Base-by-base conservation (phyloP, 768 basidiomycete species). In the Suillus cothurnatus region DNA sequence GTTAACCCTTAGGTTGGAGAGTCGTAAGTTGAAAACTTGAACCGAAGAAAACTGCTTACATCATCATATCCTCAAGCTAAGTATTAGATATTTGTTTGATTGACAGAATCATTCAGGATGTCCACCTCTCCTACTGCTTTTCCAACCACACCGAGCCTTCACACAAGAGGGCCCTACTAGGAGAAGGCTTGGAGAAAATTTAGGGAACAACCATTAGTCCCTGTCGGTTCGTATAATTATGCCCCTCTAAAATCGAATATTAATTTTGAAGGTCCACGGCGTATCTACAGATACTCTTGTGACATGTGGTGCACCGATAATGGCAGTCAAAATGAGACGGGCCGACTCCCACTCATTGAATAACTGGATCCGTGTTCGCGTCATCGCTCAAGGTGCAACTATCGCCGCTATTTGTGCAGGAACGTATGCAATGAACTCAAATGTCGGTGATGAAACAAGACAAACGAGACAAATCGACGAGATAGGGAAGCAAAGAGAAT, bases 351-450 rank as follows among this genome's bases (percentile, higher is more conserved):
- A 78, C 66, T 82, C 84, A 52, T 83, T 92, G 78, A 91, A 92
- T 71, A 81, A 87, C 71, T 92, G 91, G 88, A 84, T 94, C 43
- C 89, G 93, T 47, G 83, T 86, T 59, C 90, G 93, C 62, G 88
- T 94, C 8, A 83, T 84, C 17, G 84, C 90, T 4, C 93, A 94
- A 73, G 89, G 89, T 1, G 73, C 88, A 45, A 93, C 93, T 0
- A 74, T 93, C 67, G 84, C 84, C 36, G 88, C 89, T 9, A 79
- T 91, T 65, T 85, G 88, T 55, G 83, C 77, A 3, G 81, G 84
- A 62, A 76, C 68, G 61, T 77, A 73, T 70, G 50, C 41, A 28
- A 61, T 45, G 26, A 21, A 34, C 1, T 53, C 58, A 38, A 70
- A 64, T 21, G 66, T 64, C 36, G 67, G 74, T 6, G 77, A 79